Evolutionary conservation across 2,329 filamentous ascomycete species (phyloP), one percentile per base, ranked within the genome.

Genomic region (Diplodia corticola): DNA sequence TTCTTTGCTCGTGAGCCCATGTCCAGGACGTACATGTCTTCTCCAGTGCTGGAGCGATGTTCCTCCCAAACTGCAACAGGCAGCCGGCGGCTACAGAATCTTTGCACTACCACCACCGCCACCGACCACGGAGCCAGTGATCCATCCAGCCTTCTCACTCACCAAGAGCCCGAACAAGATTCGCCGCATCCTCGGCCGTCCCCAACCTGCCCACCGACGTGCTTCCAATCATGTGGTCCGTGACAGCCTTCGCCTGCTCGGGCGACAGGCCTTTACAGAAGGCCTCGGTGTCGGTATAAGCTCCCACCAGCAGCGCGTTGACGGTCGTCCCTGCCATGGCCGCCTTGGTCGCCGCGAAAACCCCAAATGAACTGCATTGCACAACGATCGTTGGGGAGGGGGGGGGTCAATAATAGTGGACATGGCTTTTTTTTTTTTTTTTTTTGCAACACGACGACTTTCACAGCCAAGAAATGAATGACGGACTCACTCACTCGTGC

Each of bases 91-190:
- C 53, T 65, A 72, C 60, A 71, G 37, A 61, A 72, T 69, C 68
- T 71, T 73, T n/a, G 65, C 68, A 53, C 69, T 69, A 17, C 73
- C 72, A 20, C 73, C 79, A 63, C 78, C 72, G 40, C 71, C 74
- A 26, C 72, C 71, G 13, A 80, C 67, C 46, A 80, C 78, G 67
- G 74, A 74, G 7, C 78, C 78, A 57, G 74, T 80, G 48, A 75
- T 69, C 70, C 77, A 79, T 60, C 72, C 64, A 13, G 72, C 70
- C 59, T 73, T 73, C 67, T 78, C 77, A 68, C 72, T 72, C 12
- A 73, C 74, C 49, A 80, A 63, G 64, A 74, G 77, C 0, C 73
- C 71, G 71, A 95, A 95, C 91, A 85, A 87, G 68, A 90, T 94
- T 76, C 81, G 94, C 74, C 87, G 91, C 76, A 80, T 93, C 76